A percentile compares a stretch with the other conserved stretches of the same genome.
Evolutionary conservation across 2,329 filamentous ascomycete genomes (phyloP).

Genomic region (Chalaropsis thielavioides): DNA sequence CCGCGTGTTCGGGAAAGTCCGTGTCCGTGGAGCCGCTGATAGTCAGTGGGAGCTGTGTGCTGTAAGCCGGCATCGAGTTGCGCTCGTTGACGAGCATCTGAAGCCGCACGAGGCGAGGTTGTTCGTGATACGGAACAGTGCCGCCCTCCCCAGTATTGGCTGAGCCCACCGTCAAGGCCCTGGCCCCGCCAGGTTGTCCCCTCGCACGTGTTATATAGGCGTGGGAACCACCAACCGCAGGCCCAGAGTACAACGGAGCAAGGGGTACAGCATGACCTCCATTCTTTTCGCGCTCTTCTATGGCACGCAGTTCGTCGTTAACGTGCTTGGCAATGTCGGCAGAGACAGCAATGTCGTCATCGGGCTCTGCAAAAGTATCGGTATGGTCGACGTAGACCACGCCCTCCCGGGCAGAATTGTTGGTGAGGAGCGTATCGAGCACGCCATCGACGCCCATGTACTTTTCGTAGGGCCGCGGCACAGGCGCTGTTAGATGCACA

Average conservation of each 20-base stretch:
- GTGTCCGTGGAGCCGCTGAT: background rate
- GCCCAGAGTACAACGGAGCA: background rate
- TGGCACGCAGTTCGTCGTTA: conserved; percentile 2
- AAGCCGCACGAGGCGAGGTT: background rate
- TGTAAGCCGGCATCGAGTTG: conserved; percentile 6
- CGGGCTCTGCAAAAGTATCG: conserved; percentile 15
- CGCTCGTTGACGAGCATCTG: conserved; percentile 2
- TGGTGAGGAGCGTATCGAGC: conserved; percentile 33
- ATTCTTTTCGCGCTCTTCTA: conserved; percentile 9
- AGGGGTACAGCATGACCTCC: background rate
- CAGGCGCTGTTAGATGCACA: background rate
- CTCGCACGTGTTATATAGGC: background rate
- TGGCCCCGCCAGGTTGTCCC: background rate
- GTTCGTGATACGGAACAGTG: background rate
- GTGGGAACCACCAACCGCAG: background rate
- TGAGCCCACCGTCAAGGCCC: background rate
- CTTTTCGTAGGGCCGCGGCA: conserved; percentile 1
- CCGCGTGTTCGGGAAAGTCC: conserved; percentile 5
- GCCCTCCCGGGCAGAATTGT: background rate
- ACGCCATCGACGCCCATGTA: conserved; percentile 11
- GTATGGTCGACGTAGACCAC: conserved; percentile 14
- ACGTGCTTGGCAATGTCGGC: conserved; percentile 7
- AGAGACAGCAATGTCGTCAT: conserved; percentile 10
- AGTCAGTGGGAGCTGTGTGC: background rate
- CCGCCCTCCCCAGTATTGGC: background rate